phyloP scores from a whole-genome alignment of 352 stramenopile genomes.

The Phytophthora colocasiae region DNA sequence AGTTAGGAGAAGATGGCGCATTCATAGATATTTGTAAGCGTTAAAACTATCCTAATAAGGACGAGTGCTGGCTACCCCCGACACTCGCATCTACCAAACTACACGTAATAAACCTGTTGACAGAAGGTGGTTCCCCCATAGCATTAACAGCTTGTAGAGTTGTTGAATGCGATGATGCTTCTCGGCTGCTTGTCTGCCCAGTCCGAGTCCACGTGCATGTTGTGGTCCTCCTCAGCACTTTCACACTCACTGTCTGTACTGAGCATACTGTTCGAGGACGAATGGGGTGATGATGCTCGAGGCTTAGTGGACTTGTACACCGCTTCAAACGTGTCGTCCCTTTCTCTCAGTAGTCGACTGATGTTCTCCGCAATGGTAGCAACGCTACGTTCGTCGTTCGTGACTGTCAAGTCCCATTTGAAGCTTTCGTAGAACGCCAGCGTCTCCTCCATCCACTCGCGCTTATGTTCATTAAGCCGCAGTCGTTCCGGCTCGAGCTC shows the following conservation, averaged over 20 bases:
- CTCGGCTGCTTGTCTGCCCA: conserved; percentile 14
- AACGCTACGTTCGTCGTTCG: conserved; percentile 71
- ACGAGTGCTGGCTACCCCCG: conserved; percentile 10
- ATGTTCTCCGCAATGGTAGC: conserved; percentile 64
- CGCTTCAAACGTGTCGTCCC: conserved; percentile 69
- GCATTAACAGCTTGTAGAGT: conserved; percentile 24
- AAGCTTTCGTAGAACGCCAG: conserved; percentile 84
- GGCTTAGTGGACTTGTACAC: conserved; percentile 69
- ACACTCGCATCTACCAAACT: conserved; percentile 8
- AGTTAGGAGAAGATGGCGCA: conserved; percentile 6
- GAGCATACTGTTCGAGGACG: conserved; percentile 49
- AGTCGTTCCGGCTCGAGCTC: conserved; percentile 75
- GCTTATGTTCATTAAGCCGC: conserved; percentile 85
- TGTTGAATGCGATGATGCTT: conserved; percentile 85
- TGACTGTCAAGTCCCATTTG: conserved; percentile 75
- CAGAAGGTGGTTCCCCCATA: neutral
- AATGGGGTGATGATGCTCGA: conserved; percentile 14
- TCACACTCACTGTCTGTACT: conserved; percentile 84
- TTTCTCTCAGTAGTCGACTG: conserved; percentile 48
- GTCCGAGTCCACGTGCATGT: conserved; percentile 16
- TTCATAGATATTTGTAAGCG: conserved; percentile 31
- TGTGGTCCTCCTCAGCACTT: conserved; percentile 45
- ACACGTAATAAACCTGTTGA: conserved; percentile 17
- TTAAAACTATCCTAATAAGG: conserved; percentile 30
- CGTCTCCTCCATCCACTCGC: conserved; percentile 86